These are phyloP conservation scores for Dioszegia hungarica DNA, from an alignment of 768 basidiomycete genomes.

Conservation along the genomic window DNA sequence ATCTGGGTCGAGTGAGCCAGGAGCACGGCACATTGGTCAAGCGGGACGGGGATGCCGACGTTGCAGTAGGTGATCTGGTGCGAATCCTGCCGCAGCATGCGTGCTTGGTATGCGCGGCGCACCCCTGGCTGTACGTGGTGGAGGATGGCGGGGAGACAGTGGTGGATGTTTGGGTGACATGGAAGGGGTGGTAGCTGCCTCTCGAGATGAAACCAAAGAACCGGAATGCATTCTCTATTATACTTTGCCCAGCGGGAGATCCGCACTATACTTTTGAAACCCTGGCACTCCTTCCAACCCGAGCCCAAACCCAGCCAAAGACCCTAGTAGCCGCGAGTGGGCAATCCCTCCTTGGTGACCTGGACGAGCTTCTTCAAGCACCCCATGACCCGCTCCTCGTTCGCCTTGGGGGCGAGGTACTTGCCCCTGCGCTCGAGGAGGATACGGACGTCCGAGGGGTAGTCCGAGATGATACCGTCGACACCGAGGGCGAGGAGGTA, in stretches of 20 bases:
- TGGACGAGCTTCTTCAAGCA: conserved; percentile 59
- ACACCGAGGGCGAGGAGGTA: conserved; percentile 60
- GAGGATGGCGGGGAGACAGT: conserved; percentile 54
- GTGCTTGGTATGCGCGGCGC: conserved; percentile 71
- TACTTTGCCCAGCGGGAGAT: neutral
- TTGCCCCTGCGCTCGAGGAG: conserved; percentile 57
- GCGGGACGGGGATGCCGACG: neutral
- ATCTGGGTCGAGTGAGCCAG: conserved; percentile 47
- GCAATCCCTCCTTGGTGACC: conserved; percentile 8
- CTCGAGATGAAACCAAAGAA: too few species aligned
- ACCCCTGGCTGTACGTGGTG: conserved; percentile 79
- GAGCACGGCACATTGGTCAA: conserved; percentile 67
- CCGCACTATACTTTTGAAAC: neutral
- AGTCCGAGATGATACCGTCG: conserved; percentile 76
- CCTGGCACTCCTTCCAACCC: neutral
- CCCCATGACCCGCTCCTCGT: conserved; percentile 59
- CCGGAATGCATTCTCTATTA: too few species aligned
- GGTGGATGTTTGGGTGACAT: conserved; percentile 74
- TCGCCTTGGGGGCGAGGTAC: conserved; percentile 57
- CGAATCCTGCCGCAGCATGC: conserved; percentile 81
- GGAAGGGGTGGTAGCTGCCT: conserved; percentile 75
- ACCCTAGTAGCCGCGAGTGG: conserved; percentile 10
- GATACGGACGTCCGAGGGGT: conserved; percentile 60
- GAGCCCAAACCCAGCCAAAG: neutral
- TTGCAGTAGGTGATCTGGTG: conserved; percentile 58